These are phyloP conservation scores for Lactarius sp. DNA, from an alignment of 768 basidiomycete genomes.

Conservation along the genomic window DNA sequence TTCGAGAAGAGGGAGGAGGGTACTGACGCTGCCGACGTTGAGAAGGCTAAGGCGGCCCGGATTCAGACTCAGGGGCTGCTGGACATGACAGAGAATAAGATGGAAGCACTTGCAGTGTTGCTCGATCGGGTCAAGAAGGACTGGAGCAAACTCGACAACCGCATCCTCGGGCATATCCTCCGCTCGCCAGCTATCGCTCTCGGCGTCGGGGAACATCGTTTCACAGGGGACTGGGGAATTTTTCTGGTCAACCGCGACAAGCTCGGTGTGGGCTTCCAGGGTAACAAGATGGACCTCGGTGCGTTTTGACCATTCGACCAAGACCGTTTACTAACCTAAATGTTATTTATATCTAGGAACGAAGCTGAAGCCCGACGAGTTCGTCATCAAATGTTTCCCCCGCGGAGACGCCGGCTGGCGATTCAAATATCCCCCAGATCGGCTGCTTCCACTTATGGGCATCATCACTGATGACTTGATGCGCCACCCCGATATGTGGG, in stretches of 20 bases:
- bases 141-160: too few species aligned
- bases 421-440: constrained; percentile 34
- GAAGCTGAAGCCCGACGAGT: constrained; percentile 24
- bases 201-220: too few species aligned
- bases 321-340: constrained; percentile 27
- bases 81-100: constrained; percentile 20
- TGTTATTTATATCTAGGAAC: constrained; percentile 26
- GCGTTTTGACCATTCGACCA: too few species aligned
- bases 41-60: constrained; percentile 10
- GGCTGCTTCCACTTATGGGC: constrained; percentile 33
- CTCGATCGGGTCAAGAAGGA: too few species aligned
- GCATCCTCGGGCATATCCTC: too few species aligned
- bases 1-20: constrained; percentile 21
- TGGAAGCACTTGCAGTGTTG: constrained; percentile 29
- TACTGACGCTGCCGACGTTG: constrained; percentile 8
- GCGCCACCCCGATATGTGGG: constrained; percentile 30
- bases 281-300: too few species aligned
- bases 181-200: too few species aligned
- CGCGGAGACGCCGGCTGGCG: constrained; percentile 27
- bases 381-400: constrained; percentile 27
- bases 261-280: too few species aligned
- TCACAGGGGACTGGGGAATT: too few species aligned
- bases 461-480: constrained; percentile 34
- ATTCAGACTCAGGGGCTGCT: too few species aligned
- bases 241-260: too few species aligned